Percentiles rank a stretch among this genome's conserved stretches.
These are phyloP conservation scores for Trypanosoma grayi DNA, from an alignment of 208 protist species.

Conservation along the genomic window DNA sequence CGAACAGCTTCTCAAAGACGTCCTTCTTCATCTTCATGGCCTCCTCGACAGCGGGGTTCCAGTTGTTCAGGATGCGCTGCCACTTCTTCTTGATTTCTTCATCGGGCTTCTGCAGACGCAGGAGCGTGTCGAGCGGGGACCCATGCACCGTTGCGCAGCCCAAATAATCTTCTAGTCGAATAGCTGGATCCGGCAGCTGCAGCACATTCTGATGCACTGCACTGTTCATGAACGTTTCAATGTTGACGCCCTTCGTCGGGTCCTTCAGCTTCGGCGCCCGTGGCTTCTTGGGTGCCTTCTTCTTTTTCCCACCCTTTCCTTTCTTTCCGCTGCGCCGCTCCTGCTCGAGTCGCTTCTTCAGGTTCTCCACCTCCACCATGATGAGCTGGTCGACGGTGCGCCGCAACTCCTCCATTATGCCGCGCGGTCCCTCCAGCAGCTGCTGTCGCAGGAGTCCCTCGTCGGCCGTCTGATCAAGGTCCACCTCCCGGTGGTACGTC, in stretches of 20 bases:
- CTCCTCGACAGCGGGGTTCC: constrained; percentile 69
- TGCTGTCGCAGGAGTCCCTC: constrained; percentile 64
- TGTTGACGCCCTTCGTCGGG: constrained; percentile 73
- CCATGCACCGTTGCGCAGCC: constrained; percentile 62
- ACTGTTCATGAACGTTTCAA: constrained; percentile 82
- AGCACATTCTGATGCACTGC: constrained; percentile 83
- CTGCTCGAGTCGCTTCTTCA: constrained; percentile 81
- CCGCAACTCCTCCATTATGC: constrained; percentile 88
- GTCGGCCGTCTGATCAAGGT: constrained; percentile 83
- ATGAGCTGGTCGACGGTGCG: constrained; percentile 91
- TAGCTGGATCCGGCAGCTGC: constrained; percentile 51
- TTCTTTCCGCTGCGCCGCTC: constrained; percentile 64
- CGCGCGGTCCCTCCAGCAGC: constrained; percentile 83
- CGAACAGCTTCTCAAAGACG: constrained; percentile 72
- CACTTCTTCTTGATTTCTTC: constrained; percentile 89
- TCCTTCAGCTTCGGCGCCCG: constrained; percentile 86
- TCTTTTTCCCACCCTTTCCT: constrained; percentile 69
- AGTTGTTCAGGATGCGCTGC: constrained; percentile 75
- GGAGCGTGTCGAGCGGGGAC: constrained; percentile 42
- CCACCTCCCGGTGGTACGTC: constrained; percentile 48
- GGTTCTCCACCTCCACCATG: constrained; percentile 88
- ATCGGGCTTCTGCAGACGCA: constrained; percentile 45
- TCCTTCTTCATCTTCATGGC: constrained; percentile 78
- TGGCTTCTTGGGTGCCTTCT: constrained; percentile 53
- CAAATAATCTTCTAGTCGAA: constrained; percentile 64